Percentiles rank a stretch among this genome's conserved stretches.
Evolutionary conservation across 2,329 filamentous ascomycete species (phyloP).

Genomic region (Colletotrichum sidae): DNA sequence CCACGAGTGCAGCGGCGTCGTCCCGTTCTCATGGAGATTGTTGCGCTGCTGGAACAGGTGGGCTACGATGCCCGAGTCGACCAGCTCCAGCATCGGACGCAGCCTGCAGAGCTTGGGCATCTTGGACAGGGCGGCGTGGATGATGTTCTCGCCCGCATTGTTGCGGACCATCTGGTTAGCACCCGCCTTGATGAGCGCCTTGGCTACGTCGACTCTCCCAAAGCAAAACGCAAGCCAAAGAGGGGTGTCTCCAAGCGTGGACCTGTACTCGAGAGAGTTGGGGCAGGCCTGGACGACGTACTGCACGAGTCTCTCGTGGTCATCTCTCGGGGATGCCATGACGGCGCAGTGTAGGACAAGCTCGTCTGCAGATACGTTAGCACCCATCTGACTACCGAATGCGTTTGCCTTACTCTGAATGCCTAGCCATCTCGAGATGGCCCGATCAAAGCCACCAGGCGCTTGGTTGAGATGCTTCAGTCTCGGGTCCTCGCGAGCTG

Average conservation of each 20-base stretch:
- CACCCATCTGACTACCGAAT: too few species aligned
- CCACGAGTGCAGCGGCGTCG: slow-evolving; percentile 74
- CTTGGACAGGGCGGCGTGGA: slow-evolving; percentile 67
- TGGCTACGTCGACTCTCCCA: slow-evolving; percentile 64
- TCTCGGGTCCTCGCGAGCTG: slow-evolving; percentile 69
- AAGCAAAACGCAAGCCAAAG: slow-evolving; percentile 74
- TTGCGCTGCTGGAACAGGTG: slow-evolving; percentile 71
- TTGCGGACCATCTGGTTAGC: slow-evolving; percentile 77
- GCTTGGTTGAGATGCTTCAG: slow-evolving; percentile 71
- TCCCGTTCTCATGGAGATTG: slow-evolving; percentile 60
- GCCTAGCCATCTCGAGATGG: slow-evolving; percentile 71
- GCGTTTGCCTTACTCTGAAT: slow-evolving; percentile 62
- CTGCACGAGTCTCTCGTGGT: slow-evolving; percentile 67
- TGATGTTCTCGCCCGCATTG: slow-evolving; percentile 70
- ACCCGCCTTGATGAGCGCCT: slow-evolving; percentile 73
- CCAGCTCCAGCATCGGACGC: slow-evolving; percentile 63
- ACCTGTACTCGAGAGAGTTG: slow-evolving; percentile 71
- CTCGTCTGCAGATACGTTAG: slow-evolving; percentile 56
- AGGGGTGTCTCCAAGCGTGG: slow-evolving; percentile 70
- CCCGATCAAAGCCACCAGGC: slow-evolving; percentile 71
- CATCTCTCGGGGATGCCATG: slow-evolving; percentile 52
- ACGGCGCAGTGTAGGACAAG: slow-evolving; percentile 76
- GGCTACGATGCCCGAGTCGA: slow-evolving; percentile 67
- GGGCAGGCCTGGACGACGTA: slow-evolving; percentile 75
- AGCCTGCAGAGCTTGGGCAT: slow-evolving; percentile 51